Evolutionary conservation across 495 filamentous ascomycete species (phyloP), one percentile per base, ranked within the genome.

Genomic region (Talaromyces ruber): DNA sequence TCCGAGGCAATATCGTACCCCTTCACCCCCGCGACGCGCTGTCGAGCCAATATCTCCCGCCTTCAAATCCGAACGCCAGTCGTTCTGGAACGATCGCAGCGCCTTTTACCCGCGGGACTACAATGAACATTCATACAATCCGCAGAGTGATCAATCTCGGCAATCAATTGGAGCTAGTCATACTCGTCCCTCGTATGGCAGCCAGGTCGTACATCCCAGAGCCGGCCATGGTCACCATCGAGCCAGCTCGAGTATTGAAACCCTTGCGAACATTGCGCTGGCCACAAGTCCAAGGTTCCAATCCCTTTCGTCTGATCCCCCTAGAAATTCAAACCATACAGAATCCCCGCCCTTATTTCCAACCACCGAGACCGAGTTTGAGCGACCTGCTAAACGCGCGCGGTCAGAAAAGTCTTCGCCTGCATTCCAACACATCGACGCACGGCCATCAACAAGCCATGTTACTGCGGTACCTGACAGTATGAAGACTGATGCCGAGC

Each of bases 341-440:
- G 53, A 21, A 22, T 58, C 61, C 6, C 32, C 37, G 11, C 67
- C 76, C 14, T 61, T 78, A 26, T 76, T 78, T 14, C 68, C 73
- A 16, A 24, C 65, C 62, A 70, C 74, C 37, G 60, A 66, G 50
- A 62, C 61, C 26, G 66, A 72, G 34, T 51, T 59, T 54, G 83
- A 84, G 64, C 77, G 81, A 25, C 84, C 84, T 6, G 69, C 81
- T n/a, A 88, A 88, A 66, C 80, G 85, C 29, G 75, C 82, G 25
- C 79, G 83, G 57, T 86, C 85, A 28, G 85, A 85, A 63, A 76
- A 80, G 64, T 68, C 82, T 58, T 84, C 84, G 52, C 79, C 83
- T 26, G 73, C 76, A 45, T 72, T 71, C 52, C 62, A 66, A 58
- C 72, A 67, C 22, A 66, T 69, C 22, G 66, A 64, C 24, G 68